Percentiles rank a stretch among this genome's conserved stretches.
Conservation (phyloP, 2,329 filamentous ascomycete genomes). For the Xylaria sp. region DNA sequence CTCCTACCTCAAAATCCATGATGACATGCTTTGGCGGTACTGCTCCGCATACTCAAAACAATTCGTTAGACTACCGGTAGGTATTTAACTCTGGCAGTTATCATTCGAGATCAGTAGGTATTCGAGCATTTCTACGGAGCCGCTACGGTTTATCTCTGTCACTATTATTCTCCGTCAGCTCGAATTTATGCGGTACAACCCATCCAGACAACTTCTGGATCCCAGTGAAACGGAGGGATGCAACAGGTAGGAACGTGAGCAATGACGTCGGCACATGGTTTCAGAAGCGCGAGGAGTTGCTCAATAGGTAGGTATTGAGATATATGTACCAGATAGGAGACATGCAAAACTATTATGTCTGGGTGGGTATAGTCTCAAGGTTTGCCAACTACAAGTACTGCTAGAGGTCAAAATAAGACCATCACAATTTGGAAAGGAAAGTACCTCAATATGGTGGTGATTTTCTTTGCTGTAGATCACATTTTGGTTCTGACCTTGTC, state of each 20-base stretch:
- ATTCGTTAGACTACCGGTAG: no score
- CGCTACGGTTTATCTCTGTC: not conserved
- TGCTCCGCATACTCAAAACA: no score
- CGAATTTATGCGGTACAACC: not conserved
- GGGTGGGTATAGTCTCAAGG: not conserved
- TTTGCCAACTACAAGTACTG: not conserved
- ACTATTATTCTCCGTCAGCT: not conserved
- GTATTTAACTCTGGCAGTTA: not conserved
- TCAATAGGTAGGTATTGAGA: not conserved
- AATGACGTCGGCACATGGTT: constrained; percentile 21
- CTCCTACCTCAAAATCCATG: not conserved
- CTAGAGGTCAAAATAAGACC: constrained; percentile 8
- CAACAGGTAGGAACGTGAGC: not conserved
- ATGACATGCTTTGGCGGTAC: no score
- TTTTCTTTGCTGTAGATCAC: constrained; percentile 19
- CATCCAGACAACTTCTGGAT: not conserved
- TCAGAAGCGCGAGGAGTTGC: not conserved
- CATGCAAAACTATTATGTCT: no score
- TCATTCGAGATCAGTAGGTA: not conserved
- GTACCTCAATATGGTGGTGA: not conserved
- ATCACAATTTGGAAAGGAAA: constrained; percentile 24
- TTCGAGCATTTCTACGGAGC: no score
- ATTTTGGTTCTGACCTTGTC: not conserved
- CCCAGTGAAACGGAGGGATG: not conserved
- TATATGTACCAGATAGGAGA: not conserved